phyloP scores from a whole-genome alignment of 805 yeast species.

The Lachancea sp. region DNA sequence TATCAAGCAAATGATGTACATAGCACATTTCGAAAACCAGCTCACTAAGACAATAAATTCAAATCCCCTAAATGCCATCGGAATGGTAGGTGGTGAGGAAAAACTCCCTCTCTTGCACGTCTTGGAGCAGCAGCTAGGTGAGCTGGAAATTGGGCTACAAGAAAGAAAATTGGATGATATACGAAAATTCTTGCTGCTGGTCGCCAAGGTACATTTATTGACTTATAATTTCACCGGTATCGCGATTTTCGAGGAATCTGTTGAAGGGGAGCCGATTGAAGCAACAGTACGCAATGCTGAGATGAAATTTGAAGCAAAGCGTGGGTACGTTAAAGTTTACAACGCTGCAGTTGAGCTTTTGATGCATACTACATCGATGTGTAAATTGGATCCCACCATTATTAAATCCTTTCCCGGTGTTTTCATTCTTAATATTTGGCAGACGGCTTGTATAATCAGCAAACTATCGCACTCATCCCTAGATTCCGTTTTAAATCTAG shows the following conservation, averaged over 20 bases:
- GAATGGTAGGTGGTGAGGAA: conserved; percentile 61
- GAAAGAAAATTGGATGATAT: conserved; percentile 54
- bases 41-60: conserved; percentile 70
- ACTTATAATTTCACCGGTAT: conserved; percentile 73
- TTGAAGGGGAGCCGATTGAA: conserved; percentile 7
- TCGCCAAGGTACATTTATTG: conserved; percentile 74
- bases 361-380: conserved; percentile 58
- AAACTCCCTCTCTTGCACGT: conserved; percentile 69
- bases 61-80: conserved; percentile 59
- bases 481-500: conserved; percentile 57
- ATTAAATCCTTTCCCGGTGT: conserved; percentile 79
- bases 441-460: conserved; percentile 78
- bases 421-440: conserved; percentile 81
- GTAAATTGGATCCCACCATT: conserved; percentile 51
- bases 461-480: conserved; percentile 73
- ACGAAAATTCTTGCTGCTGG: conserved; percentile 59
- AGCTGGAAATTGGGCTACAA: conserved; percentile 50
- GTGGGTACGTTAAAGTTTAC: conserved; percentile 70
- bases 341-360: conserved; percentile 72
- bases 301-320: conserved; percentile 51
- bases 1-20: conserved; percentile 72
- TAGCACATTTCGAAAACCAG: conserved; percentile 82
- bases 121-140: conserved; percentile 65
- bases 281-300: conserved; percentile 18
- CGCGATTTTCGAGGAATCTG: conserved; percentile 7